Conservation (phyloP, 1,139 yeast species). For the Suhomyces terraborum region DNA sequence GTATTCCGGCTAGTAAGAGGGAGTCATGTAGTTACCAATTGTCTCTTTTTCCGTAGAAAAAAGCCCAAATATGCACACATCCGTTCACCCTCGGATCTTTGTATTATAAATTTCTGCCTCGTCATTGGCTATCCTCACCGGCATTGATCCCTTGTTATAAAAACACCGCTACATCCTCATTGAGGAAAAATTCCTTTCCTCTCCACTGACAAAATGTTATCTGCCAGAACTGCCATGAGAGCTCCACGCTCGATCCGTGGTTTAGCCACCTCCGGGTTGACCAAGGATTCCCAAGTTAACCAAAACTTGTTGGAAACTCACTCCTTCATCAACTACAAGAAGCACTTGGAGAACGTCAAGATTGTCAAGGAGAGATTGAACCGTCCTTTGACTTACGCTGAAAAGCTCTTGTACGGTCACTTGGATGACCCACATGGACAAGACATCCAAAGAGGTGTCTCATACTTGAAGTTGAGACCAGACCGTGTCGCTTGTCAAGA, state of each 20-base stretch:
- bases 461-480: conserved; percentile 95
- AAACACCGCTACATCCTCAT: conserved; percentile 13
- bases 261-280: conserved; percentile 72
- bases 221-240: conserved; percentile 40
- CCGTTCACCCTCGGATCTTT: conserved; percentile 11
- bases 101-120: conserved; percentile 23
- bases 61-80: not conserved
- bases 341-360: conserved; percentile 78
- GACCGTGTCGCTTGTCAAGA: conserved; percentile 99
- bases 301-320: conserved; percentile 88
- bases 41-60: not conserved
- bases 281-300: conserved; percentile 89
- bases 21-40: not conserved
- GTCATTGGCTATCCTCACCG: conserved; percentile 20
- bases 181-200: conserved; percentile 8
- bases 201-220: conserved; percentile 33
- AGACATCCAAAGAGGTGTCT: conserved; percentile 93
- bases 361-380: conserved; percentile 84
- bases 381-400: conserved; percentile 97
- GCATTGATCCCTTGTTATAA: conserved; percentile 15
- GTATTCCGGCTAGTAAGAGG: too few species aligned
- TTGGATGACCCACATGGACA: conserved; percentile 94
- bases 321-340: conserved; percentile 78
- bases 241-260: conserved; percentile 57
- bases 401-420: conserved; percentile 94